A percentile compares a stretch with the other conserved stretches of the same genome.
Conservation (phyloP, 805 yeast genomes). For the Diddensiella santjacobensis region DNA sequence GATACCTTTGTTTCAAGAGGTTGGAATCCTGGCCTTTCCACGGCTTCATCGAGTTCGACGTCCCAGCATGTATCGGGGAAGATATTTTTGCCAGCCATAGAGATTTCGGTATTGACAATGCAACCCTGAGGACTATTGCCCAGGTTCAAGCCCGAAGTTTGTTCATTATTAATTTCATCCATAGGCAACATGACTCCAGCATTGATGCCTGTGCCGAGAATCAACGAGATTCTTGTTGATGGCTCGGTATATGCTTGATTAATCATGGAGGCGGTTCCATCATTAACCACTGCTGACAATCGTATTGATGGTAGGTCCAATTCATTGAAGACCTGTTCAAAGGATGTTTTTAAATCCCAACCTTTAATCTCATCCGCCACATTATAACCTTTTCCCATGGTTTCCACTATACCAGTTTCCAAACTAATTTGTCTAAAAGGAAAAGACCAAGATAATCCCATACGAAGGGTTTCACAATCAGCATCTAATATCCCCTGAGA, state of each 20-base stretch:
- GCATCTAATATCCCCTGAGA: constrained; percentile 4
- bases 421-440: constrained; percentile 29
- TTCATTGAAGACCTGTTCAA: constrained; percentile 59
- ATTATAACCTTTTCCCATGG: constrained; percentile 67
- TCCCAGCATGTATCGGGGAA: constrained; percentile 79
- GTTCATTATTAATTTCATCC: constrained; percentile 57
- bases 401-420: constrained; percentile 25
- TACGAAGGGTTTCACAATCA: constrained; percentile 11
- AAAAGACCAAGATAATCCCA: constrained; percentile 36
- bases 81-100: constrained; percentile 67
- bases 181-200: constrained; percentile 66
- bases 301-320: constrained; percentile 51
- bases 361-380: constrained; percentile 67
- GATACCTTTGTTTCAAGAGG: constrained; percentile 83
- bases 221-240: constrained; percentile 72
- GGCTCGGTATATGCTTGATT: constrained; percentile 58
- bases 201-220: constrained; percentile 91
- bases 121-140: constrained; percentile 8
- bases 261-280: constrained; percentile 81
- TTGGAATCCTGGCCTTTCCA: constrained; percentile 74
- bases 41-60: constrained; percentile 53
- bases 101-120: constrained; percentile 91
- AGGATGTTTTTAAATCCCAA: constrained; percentile 65
- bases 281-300: constrained; percentile 82
- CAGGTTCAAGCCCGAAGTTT: constrained; percentile 39